A percentile compares a stretch with the other conserved stretches of the same genome.
These are phyloP conservation scores for Tuber calosporum DNA, from an alignment of 495 filamentous ascomycete genomes.

Conservation along the genomic window DNA sequence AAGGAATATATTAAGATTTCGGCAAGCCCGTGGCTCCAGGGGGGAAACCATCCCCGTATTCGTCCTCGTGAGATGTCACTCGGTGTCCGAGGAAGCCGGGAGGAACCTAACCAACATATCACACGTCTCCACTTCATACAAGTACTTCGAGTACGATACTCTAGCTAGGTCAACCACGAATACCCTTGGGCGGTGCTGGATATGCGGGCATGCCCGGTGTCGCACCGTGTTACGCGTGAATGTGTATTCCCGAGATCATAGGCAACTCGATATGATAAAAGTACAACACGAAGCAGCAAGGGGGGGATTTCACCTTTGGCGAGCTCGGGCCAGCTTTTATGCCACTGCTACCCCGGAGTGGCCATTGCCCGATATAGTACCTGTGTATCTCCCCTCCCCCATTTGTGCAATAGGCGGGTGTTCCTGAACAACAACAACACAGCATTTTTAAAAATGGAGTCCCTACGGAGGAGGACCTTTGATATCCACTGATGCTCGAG, in stretches of 20 bases:
- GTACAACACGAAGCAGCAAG: not conserved
- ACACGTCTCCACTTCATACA: not conserved
- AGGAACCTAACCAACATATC: no score
- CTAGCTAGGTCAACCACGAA: not conserved
- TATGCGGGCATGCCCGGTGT: not conserved
- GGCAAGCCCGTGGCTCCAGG: not conserved
- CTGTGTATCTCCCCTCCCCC: not conserved
- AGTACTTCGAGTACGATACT: no score
- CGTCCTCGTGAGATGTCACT: not conserved
- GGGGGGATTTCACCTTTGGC: not conserved
- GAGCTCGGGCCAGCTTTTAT: conserved; percentile 4
- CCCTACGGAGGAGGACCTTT: not conserved
- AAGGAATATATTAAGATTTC: not conserved
- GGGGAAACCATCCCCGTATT: not conserved
- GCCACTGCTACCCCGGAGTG: not conserved
- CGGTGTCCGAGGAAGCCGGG: not conserved
- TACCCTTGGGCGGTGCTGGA: not conserved
- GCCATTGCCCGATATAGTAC: not conserved
- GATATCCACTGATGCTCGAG: not conserved
- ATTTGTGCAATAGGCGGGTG: not conserved
- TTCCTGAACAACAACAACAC: not conserved
- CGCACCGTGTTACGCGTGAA: not conserved
- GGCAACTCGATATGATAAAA: not conserved
- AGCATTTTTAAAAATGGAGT: not conserved
- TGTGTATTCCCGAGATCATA: not conserved